phyloP scores from a whole-genome alignment of 164 flowering plant genomes.

The Annona squamosa region DNA sequence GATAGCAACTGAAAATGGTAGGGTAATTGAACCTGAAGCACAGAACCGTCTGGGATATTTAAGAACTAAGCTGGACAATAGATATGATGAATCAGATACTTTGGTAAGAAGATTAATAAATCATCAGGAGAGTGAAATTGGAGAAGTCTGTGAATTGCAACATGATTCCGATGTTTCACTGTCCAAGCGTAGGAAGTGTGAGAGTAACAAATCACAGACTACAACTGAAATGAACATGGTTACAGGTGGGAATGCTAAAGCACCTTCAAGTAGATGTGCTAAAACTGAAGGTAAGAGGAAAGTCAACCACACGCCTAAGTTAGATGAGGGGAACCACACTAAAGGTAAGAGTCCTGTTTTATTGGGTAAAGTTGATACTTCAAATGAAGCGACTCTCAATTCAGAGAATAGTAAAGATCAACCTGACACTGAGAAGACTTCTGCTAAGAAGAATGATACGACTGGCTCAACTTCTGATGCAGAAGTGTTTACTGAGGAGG shows the following conservation, averaged over 20 bases:
- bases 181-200: conserved; percentile 14
- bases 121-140: conserved; percentile 7
- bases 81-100: conserved; percentile 2
- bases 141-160: conserved; percentile 15
- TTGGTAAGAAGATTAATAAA: conserved; percentile 4
- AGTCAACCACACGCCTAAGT: conserved; percentile 37
- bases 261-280: conserved; percentile 14
- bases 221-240: conserved; percentile 10
- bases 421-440: conserved; percentile 9
- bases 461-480: conserved; percentile 2
- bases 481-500: conserved; percentile 10
- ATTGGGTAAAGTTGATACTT: conserved; percentile 11
- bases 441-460: conserved; percentile 9
- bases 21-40: neutral
- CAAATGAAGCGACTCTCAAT: conserved; percentile 1
- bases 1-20: neutral
- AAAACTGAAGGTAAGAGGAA: conserved; percentile 38
- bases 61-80: too few species aligned
- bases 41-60: neutral
- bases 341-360: conserved; percentile 34
- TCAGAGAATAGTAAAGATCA: conserved; percentile 9
- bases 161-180: conserved; percentile 1
- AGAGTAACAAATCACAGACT: neutral
- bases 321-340: conserved; percentile 12
- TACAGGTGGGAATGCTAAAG: conserved; percentile 18